Base-by-base conservation (phyloP, 306 rosid genomes). In the Hippophae tibetana region DNA sequence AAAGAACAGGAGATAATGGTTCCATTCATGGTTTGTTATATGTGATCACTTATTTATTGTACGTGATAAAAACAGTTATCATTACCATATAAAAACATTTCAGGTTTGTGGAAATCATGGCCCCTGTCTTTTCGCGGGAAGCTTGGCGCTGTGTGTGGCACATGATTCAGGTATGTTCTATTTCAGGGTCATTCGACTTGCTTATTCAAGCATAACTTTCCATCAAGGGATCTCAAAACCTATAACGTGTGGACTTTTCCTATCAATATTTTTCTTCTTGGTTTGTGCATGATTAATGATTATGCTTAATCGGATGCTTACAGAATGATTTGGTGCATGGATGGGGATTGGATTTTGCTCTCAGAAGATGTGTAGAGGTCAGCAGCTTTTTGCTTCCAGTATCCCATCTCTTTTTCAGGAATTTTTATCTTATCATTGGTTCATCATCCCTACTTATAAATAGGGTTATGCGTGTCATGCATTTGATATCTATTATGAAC, bases 111-210 rank as follows among this genome's bases (percentile, higher is more conserved):
- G 99, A 93, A 86, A 93, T 93, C 74, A 93, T 93, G 99, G 99
- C 99, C 38, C 38, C 99, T 4, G 99, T 86, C 58, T 93, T 93
- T 78, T 85, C 96, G 18, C 84, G 89, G 62, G 77, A 86, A 73
- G 99, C 99, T 68, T 93, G 97, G 99, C 90, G 90, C 27, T 93
- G 99, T 77, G 95, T 84, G 48, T 93, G 99, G 99, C 86, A 88
- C 78, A 61, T 93, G 93, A 80, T 93, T 79, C 99, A 93, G 97
- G 99, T 84, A 57, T 72, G 42, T 54, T 52, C 45, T 59, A 44
- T 9, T 48, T 2, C 60, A 43, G 55, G 41, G 62, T 73, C 49
- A 9, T 63, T 60, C 52, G 13, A 79, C 54, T 69, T 26, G 61
- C 54, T 42, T 57, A 56, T 52, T n/a, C 43, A 13, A 47, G 51